Evolutionary conservation across 257 asterid genomes (phyloP).

Genomic region (Capsicum baccatum): DNA sequence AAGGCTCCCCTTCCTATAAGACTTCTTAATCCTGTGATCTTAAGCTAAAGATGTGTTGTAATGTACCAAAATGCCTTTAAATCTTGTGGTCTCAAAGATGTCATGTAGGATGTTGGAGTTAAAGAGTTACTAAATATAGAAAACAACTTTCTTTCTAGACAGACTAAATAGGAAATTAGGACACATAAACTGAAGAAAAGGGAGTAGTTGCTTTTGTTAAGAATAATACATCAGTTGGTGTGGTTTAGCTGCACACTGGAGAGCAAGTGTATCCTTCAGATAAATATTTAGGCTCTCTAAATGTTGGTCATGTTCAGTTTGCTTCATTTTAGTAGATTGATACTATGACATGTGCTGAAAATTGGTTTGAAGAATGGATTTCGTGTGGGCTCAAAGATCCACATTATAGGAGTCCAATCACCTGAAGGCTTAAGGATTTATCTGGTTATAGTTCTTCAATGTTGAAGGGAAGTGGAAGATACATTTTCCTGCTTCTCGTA

Average conservation of each 20-base stretch:
- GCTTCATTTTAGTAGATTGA: neutral
- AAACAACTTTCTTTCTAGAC: neutral
- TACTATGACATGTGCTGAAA: neutral
- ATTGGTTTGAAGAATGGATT: neutral
- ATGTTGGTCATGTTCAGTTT: neutral
- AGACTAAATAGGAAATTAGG: neutral
- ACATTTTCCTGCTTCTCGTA: neutral
- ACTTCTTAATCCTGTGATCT: neutral
- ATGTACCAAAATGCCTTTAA: neutral
- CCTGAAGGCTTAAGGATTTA: neutral
- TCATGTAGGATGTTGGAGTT: neutral
- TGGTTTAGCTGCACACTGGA: neutral
- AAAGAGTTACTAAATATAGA: neutral
- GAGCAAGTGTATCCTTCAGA: neutral
- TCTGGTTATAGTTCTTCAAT: neutral
- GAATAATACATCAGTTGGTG: neutral
- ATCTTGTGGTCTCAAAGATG: neutral
- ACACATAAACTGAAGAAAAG: neutral
- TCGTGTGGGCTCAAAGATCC: neutral
- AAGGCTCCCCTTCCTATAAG: no score
- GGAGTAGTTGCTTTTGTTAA: neutral
- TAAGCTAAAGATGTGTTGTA: neutral
- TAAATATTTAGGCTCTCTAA: neutral
- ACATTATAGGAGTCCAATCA: neutral
- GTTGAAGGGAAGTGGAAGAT: neutral